These are phyloP conservation scores for Fraxinus pennsylvanica DNA, from an alignment of 257 asterid species.

Conservation along the genomic window DNA sequence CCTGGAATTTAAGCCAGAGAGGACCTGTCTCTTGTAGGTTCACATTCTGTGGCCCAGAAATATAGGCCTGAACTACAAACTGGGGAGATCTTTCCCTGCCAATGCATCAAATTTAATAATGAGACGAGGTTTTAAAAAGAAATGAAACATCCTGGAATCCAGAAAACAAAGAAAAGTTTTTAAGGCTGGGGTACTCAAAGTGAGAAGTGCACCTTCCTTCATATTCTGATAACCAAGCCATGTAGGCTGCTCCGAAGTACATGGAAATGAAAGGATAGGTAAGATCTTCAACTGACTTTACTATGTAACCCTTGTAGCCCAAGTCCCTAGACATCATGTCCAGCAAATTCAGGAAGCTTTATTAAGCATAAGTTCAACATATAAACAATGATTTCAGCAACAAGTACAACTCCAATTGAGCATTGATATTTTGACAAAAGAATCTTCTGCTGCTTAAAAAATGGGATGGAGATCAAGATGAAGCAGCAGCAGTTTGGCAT, in stretches of 20 bases:
- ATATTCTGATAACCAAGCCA: slow-evolving; percentile 83
- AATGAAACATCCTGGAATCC: background rate
- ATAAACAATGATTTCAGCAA: background rate
- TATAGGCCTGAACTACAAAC: slow-evolving; percentile 81
- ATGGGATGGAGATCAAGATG: background rate
- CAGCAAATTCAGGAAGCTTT: slow-evolving; percentile 21
- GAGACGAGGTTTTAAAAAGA: background rate
- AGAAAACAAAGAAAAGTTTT: background rate
- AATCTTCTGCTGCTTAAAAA: background rate
- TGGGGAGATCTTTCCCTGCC: slow-evolving; percentile 73
- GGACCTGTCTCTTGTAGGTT: slow-evolving; percentile 71
- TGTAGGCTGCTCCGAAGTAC: slow-evolving; percentile 95
- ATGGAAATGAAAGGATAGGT: slow-evolving; percentile 81
- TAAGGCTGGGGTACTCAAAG: background rate
- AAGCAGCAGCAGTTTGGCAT: background rate
- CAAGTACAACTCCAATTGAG: background rate
- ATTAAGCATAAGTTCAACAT: background rate
- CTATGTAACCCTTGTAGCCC: slow-evolving; percentile 65
- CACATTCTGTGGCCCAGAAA: slow-evolving; percentile 84
- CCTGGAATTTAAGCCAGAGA: slow-evolving; percentile 63
- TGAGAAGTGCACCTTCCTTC: slow-evolving; percentile 65
- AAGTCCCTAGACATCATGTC: slow-evolving; percentile 53
- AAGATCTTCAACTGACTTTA: slow-evolving; percentile 83
- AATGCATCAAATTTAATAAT: background rate
- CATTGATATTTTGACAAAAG: background rate